phyloP scores from a whole-genome alignment of 345 rosid genomes.

The Brassica carinata region DNA sequence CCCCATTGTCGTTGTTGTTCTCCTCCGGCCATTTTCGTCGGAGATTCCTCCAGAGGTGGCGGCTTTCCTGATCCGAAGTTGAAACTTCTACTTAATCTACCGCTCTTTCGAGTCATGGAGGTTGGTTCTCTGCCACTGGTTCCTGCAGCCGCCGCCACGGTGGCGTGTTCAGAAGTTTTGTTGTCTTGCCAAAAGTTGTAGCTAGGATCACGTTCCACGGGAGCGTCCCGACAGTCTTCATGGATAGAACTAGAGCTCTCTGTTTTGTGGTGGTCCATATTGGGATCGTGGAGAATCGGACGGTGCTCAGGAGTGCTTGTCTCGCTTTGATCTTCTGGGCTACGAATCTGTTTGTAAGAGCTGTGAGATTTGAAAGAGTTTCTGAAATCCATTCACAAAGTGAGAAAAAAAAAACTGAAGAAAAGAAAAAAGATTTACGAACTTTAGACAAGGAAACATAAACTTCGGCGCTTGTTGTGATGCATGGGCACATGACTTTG shows the following conservation, averaged over 20 bases:
- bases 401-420: background rate
- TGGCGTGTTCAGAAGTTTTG: background rate
- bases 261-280: conserved; percentile 18
- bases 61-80: conserved; percentile 29
- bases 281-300: conserved; percentile 52
- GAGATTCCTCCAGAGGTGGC: conserved; percentile 35
- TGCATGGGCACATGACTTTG: conserved; percentile 32
- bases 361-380: conserved; percentile 58
- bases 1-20: conserved; percentile 28
- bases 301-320: conserved; percentile 49
- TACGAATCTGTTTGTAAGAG: conserved; percentile 44
- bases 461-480: conserved; percentile 38
- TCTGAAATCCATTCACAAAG: conserved; percentile 39
- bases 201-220: conserved; percentile 39
- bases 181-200: conserved; percentile 46
- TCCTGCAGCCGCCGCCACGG: background rate
- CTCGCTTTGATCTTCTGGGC: conserved; percentile 18
- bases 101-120: background rate
- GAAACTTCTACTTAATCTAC: conserved; percentile 35
- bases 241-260: conserved; percentile 27
- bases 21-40: conserved; percentile 26
- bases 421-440: conserved; percentile 8
- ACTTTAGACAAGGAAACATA: conserved; percentile 24
- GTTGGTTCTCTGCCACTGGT: background rate
- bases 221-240: conserved; percentile 6